Evolutionary conservation across 768 basidiomycete species (phyloP), one percentile per base, ranked within the genome.

Genomic region (Naganishia vishniacii): DNA sequence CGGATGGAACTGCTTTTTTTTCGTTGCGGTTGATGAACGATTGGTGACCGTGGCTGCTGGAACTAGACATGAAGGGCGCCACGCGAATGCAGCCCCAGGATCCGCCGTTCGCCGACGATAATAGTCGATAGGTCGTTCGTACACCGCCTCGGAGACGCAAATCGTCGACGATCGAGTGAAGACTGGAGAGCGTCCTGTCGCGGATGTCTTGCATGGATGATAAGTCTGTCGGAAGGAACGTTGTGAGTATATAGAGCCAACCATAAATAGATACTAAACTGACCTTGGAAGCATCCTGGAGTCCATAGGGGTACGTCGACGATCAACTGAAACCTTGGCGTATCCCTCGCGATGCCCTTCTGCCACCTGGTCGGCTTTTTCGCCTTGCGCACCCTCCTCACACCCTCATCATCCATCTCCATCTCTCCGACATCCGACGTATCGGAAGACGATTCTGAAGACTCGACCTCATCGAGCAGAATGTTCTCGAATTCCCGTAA

Each of bases 231-330:
- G 32, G 5, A 15, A 16, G 26, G 59, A 28, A 37, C 16, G 12
- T 32, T 23, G 56, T 1, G n/a, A 9, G 31, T 56, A n/a, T 45
- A 34, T 26, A 41, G 31, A 7, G 7, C 6, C 42, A 23, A 6
- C 1, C 29, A 31, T 1, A 23, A 32, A 18, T 20, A 20, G 6
- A 23, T 11, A 18, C 11, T 28, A 31, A 40, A 68, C 74, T 60
- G 53, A 73, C 74, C 74, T 48, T 70, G 68, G 62, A 72, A 74
- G 67, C 72, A 72, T 32, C 72, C 75, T 2, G 72, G 72, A 59
- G 62, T 68, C 75, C 75, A 76, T 26, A 73, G 70, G 4, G 75
- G 75, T 32, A 73, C 67, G 65, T 76, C 75, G 8, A 76, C 75
- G 23, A 76, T 71, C 61, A 76, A 67, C 56, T 76, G 73, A 40